Conservation (phyloP, 148 eudicot genomes). For the Rhododendron molle region DNA sequence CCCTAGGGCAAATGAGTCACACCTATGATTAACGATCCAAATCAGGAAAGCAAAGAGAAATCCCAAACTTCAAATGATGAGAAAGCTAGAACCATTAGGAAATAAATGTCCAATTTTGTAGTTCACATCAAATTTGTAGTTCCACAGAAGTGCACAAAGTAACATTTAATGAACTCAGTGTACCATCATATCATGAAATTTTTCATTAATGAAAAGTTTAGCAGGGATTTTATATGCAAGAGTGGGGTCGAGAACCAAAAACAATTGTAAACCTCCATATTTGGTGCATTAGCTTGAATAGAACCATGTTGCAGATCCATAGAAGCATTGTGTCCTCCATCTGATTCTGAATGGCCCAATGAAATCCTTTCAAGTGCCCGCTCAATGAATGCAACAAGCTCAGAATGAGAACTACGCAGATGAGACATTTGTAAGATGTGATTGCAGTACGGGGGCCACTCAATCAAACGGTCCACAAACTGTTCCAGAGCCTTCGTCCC, state of each 20-base stretch:
- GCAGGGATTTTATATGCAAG: neutral
- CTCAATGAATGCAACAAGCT: conserved; percentile 75
- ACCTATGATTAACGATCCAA: neutral
- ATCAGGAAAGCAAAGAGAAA: neutral
- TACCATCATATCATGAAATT: neutral
- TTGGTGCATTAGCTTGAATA: conserved; percentile 27
- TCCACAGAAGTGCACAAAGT: neutral
- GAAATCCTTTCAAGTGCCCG: conserved; percentile 64
- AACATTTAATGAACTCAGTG: neutral
- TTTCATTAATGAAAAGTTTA: neutral
- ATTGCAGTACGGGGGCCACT: conserved; percentile 97
- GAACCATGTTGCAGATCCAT: conserved; percentile 57
- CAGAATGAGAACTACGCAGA: conserved; percentile 70
- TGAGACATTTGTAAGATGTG: conserved; percentile 95
- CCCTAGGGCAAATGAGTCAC: neutral
- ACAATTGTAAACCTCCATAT: conserved; percentile 46
- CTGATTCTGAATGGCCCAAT: conserved; percentile 46
- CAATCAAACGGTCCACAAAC: conserved; percentile 77
- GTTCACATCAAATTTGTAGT: neutral
- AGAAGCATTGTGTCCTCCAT: conserved; percentile 50
- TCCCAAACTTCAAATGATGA: neutral
- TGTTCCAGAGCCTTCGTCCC: conserved; percentile 87
- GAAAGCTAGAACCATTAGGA: neutral
- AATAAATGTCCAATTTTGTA: neutral
- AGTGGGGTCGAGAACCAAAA: neutral